Conservation (phyloP, 2,329 filamentous ascomycete genomes). For the Drechslerella coelobrocha region DNA sequence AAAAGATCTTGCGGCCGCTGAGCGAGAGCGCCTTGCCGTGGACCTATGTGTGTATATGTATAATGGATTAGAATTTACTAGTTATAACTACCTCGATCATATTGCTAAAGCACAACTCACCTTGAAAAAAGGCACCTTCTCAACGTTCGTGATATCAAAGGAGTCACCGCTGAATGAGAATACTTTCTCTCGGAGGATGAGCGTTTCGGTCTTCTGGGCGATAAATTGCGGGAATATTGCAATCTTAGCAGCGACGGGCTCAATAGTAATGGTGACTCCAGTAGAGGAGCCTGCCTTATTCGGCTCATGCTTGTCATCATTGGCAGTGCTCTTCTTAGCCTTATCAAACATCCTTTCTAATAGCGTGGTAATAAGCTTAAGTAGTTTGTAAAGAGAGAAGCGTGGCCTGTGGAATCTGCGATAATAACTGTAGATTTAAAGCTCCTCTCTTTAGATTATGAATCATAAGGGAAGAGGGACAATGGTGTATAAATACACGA, state of each 20-base stretch:
- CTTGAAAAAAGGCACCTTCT: slow-evolving; percentile 65
- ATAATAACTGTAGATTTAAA: not conserved
- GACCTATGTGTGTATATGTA: slow-evolving; percentile 58
- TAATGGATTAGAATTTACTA: not conserved
- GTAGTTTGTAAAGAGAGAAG: not conserved
- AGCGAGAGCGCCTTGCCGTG: slow-evolving; percentile 65
- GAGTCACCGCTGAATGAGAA: slow-evolving; percentile 69
- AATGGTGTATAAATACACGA: not conserved
- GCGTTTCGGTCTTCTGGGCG: slow-evolving; percentile 57
- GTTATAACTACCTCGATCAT: not conserved
- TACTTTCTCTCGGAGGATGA: slow-evolving; percentile 69
- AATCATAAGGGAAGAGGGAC: not conserved
- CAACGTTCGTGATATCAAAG: slow-evolving; percentile 68
- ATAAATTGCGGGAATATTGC: slow-evolving; percentile 40
- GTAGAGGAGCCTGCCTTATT: slow-evolving; percentile 9
- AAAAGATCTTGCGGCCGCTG: slow-evolving; percentile 65
- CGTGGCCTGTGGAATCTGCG: not conserved
- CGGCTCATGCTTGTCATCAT: slow-evolving; percentile 13
- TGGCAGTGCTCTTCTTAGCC: slow-evolving; percentile 16
- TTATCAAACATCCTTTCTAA: slow-evolving; percentile 30
- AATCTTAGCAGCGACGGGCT: slow-evolving; percentile 29
- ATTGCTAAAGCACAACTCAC: not conserved
- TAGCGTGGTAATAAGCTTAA: not conserved
- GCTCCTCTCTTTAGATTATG: not conserved
- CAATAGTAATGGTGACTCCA: not conserved